Conservation (phyloP, 1,284 basidiomycete species). For the Cutaneotrichosporon curvatum region DNA sequence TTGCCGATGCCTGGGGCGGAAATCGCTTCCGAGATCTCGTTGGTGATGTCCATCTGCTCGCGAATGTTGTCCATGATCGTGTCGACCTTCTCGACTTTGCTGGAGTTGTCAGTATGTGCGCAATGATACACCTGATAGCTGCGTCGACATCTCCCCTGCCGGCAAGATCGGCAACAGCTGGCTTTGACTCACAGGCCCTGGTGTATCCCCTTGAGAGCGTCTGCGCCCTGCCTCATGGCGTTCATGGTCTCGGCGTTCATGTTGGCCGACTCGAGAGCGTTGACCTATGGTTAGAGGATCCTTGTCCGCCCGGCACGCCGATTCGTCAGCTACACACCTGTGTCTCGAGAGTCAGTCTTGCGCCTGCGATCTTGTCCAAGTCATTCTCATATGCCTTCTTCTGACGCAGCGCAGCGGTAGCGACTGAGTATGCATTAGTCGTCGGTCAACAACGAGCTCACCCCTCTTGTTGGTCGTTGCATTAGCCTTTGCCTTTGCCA, state of each 20-base stretch:
- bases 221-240: slow-evolving; percentile 94
- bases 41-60: slow-evolving; percentile 89
- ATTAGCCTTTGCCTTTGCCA: slow-evolving; percentile 84
- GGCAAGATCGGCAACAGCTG: too few relatives aligned
- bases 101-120: slow-evolving; percentile 36
- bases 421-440: slow-evolving; percentile 51
- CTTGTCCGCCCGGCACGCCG: too few relatives aligned
- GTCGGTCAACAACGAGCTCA: slow-evolving; percentile 49
- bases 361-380: slow-evolving; percentile 78
- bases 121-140: too few relatives aligned
- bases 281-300: slow-evolving; percentile 51
- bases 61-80: slow-evolving; percentile 81
- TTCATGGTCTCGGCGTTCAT: slow-evolving; percentile 97
- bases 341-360: slow-evolving; percentile 86
- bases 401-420: slow-evolving; percentile 82
- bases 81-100: slow-evolving; percentile 87
- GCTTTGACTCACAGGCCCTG: slow-evolving; percentile 78
- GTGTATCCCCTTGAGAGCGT: slow-evolving; percentile 87
- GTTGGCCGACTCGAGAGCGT: slow-evolving; percentile 95
- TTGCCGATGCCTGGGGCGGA: slow-evolving; percentile 66
- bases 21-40: slow-evolving; percentile 93
- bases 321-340: slow-evolving; percentile 54
- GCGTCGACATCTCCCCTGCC: too few relatives aligned
- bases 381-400: slow-evolving; percentile 90
- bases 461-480: slow-evolving; percentile 90